Conservation (phyloP, 345 rosid genomes). For the Melaleuca alternifolia region DNA sequence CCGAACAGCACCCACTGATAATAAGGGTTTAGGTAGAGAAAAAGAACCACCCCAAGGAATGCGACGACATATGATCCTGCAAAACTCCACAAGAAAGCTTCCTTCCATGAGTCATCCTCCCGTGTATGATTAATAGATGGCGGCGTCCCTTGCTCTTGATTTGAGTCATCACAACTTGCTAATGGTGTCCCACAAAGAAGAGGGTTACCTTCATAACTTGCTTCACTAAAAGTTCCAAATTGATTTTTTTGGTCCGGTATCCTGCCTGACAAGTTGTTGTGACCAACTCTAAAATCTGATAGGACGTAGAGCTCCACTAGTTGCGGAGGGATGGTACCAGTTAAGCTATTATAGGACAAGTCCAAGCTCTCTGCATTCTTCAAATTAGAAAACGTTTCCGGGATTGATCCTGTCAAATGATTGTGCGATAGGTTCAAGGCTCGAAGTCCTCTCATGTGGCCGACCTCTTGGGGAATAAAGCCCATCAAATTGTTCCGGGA, state of each 20-base stretch:
- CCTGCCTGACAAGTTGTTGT: conserved; percentile 11
- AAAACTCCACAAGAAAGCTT: not conserved
- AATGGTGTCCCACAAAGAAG: conserved; percentile 1
- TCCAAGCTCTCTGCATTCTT: not conserved
- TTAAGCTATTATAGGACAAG: not conserved
- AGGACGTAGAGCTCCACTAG: not conserved
- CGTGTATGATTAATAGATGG: not conserved
- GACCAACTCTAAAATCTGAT: not conserved
- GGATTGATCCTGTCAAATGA: not conserved
- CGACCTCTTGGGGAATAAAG: not conserved
- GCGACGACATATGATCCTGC: not conserved
- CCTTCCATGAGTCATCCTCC: not conserved
- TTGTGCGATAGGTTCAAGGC: not conserved
- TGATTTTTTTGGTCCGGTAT: not conserved
- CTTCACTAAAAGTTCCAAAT: not conserved
- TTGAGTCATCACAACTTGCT: not conserved
- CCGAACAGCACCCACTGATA: not conserved
- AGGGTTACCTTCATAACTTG: not conserved
- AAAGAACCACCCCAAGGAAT: not conserved
- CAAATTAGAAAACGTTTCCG: not conserved
- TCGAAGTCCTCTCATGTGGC: not conserved
- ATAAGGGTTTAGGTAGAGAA: not conserved
- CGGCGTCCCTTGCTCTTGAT: not conserved
- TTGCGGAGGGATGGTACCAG: not conserved
- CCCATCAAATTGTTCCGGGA: not conserved